Evolutionary conservation across 345 rosid species (phyloP).

Genomic region (Laguncularia racemosa): DNA sequence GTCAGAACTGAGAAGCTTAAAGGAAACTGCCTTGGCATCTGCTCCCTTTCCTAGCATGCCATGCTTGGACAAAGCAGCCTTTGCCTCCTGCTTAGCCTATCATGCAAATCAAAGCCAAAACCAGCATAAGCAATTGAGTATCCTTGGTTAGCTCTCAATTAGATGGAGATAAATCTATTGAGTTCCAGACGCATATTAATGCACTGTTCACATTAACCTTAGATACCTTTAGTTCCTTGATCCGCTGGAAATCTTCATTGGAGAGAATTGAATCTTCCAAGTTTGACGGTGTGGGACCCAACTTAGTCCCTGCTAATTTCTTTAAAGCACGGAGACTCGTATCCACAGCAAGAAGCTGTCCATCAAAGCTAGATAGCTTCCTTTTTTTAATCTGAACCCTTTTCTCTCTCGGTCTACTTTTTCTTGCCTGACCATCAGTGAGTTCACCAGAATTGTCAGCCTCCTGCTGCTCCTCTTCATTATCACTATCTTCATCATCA

Average conservation of each 20-base stretch:
- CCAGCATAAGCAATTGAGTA: neutral
- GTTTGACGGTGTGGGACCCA: slow-evolving; percentile 22
- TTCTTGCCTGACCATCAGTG: neutral
- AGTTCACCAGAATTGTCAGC: slow-evolving; percentile 14
- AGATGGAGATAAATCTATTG: no score
- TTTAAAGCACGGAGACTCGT: slow-evolving; percentile 87
- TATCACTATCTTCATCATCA: slow-evolving; percentile 9
- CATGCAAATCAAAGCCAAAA: neutral
- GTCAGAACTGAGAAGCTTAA: slow-evolving; percentile 69
- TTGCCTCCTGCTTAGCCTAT: slow-evolving; percentile 75
- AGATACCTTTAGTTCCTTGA: slow-evolving; percentile 73
- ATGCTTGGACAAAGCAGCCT: slow-evolving; percentile 54
- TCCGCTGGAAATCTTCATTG: slow-evolving; percentile 80
- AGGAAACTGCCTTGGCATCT: slow-evolving; percentile 10
- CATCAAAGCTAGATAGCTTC: slow-evolving; percentile 65
- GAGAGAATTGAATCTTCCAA: slow-evolving; percentile 73
- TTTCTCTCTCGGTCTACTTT: slow-evolving; percentile 17
- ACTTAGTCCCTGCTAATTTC: slow-evolving; percentile 60
- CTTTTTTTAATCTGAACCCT: slow-evolving; percentile 46
- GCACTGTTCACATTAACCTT: neutral
- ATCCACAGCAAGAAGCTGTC: slow-evolving; percentile 56
- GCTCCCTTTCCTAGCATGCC: slow-evolving; percentile 32
- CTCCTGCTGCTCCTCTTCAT: slow-evolving; percentile 15
- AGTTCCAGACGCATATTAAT: no score
- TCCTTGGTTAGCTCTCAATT: no score